Base-by-base conservation (phyloP, 2,329 filamentous ascomycete species). In the Pseudogymnoascus sp. region DNA sequence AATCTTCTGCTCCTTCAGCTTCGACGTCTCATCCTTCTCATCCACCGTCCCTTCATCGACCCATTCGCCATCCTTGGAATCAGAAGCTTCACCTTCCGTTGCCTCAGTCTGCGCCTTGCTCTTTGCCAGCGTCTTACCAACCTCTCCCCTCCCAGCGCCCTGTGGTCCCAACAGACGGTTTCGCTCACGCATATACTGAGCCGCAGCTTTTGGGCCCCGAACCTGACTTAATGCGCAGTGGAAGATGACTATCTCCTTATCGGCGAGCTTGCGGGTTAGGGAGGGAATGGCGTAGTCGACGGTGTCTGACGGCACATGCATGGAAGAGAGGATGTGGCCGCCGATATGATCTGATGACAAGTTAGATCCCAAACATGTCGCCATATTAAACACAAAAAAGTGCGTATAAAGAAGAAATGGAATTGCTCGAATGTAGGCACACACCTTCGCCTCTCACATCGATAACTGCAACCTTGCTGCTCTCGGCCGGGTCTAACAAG, bases 201-300 rank as follows among this genome's bases (percentile, higher is more conserved):
- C 77, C 3, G 95, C 95, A 3, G 93, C 92, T 60, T 83, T 83
- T 0, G 95, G 95, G 0, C 95, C 95, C 0, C 95, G 83, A 77
- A 96, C 89, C 78, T 97, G 95, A 68, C 89, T 93, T 63, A 97
- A 79, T 17, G 90, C 89, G 76, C 95, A 99, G 78, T 99, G 95
- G 75, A 99, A 99, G 1, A 99, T 85, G 13, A 99, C 91, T 10
- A 83, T 88, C 63, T 95, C 85, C 75, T 91, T 92, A 72, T 88
- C 86, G 67, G 85, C 79, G 59, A 97, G 83, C 46, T 83, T 86
- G 63, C 91, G 86, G 11, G 96, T 81, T n/a, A 99, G 84, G 67
- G 92, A 90, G 0, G 93, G 89, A 75, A 95, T 85, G 68, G 83
- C 85, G 72, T 84, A 83, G 70, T 96, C 90, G 59, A 97, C 83